Evolutionary conservation across 2,329 filamentous ascomycete genomes (phyloP), one percentile per base, ranked within the genome.

Genomic region (Microdochium paspali): DNA sequence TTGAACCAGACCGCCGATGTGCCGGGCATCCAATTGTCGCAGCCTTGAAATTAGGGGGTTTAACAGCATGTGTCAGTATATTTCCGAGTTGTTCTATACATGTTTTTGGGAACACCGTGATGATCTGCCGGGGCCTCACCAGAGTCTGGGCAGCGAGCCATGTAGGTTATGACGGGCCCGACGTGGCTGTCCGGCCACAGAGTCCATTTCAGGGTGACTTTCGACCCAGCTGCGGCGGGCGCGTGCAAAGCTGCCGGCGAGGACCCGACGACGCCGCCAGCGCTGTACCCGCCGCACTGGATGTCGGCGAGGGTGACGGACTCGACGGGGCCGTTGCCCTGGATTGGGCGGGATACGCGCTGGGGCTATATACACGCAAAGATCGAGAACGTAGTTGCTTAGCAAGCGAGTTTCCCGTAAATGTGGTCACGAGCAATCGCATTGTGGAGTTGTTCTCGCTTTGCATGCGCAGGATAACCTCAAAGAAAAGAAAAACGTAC

Each of bases 291-390:
- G 43, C 72, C 72, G 62, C 79, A 82, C 56, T 80, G 76, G 7
- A 82, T 46, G 51, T 81, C 78, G 48, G 71, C 66, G 12, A 68
- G 65, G 2, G 68, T 69, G 7, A 80, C 58, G 48, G 81, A 72
- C 48, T 73, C 62, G 21, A 82, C 70, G 1, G 78, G 77, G 3
- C 79, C 77, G 59, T 81, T 80, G 31, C 77, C 77, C 49, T 74
- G 69, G 48, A 82, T 71, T 7, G 67, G 65, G 18, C 78, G 73
- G n/a, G 77, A 77, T 58, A 81, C 72, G n/a, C 76, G 68, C 40
- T 73, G 53, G 15, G 73, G 72, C 44, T 62, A 30, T 30, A 35
- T 4, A 35, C 18, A n/a, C n/a, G n/a, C n/a, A n/a, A n/a, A n/a
- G 31, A 35, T 35, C 31, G 31, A 35, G 18, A 9, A 18, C 31